Percentiles rank a stretch among this genome's conserved stretches.
Conservation (phyloP, 1,139 yeast species). For the Entelexis paramagnoliae region DNA sequence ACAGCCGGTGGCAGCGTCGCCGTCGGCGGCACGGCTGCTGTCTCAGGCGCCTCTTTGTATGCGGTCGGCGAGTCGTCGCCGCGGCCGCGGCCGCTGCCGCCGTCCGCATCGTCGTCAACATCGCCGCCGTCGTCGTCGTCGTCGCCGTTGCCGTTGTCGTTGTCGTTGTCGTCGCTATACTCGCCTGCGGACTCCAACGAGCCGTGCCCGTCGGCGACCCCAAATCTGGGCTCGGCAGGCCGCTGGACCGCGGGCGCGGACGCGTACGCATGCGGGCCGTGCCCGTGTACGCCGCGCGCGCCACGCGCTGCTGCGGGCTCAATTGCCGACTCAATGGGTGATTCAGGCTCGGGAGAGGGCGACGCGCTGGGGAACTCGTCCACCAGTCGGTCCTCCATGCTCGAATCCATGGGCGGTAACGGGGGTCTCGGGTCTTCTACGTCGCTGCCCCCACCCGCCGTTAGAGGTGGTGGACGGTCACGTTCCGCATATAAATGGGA, state of each 20-base stretch:
- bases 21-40: background rate
- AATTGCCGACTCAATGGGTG: background rate
- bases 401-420: constrained; percentile 3
- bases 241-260: background rate
- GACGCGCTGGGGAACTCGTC: background rate
- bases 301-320: background rate
- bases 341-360: constrained; percentile 1
- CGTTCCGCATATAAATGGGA: background rate
- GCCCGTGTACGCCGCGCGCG: background rate
- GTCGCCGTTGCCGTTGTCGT: no score
- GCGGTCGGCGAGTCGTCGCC: background rate
- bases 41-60: background rate
- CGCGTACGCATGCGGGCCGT: background rate
- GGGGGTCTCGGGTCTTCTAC: constrained; percentile 3
- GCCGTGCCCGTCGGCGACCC: no score
- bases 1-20: background rate
- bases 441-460: constrained; percentile 6
- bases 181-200: no score
- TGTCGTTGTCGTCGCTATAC: no score
- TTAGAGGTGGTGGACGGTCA: constrained; percentile 1
- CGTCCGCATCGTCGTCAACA: no score
- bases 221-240: background rate
- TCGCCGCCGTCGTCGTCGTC: no score
- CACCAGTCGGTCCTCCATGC: constrained; percentile 6
- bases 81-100: no score